phyloP scores from a whole-genome alignment of 108 stramenopile genomes.

The Asterionellopsis glacialis region DNA sequence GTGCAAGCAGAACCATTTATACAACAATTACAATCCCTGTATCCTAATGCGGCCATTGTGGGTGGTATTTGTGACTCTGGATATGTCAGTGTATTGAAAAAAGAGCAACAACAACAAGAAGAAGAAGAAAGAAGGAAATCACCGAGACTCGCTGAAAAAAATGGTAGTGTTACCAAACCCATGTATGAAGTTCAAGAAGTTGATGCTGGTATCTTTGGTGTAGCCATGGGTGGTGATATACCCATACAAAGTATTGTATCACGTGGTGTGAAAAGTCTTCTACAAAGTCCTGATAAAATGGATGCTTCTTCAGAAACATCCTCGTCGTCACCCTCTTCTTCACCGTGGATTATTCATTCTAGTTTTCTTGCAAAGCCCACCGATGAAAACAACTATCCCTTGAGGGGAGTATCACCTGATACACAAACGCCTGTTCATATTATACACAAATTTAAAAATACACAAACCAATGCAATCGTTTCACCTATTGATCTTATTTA shows the following conservation, averaged over 20 bases:
- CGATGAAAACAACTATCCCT: constrained; percentile 5
- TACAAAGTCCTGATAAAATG: neutral
- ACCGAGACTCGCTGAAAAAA: neutral
- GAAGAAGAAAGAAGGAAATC: neutral
- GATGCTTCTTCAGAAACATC: neutral
- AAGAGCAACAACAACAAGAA: constrained; percentile 14
- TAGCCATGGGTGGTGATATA: constrained; percentile 40
- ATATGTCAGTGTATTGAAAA: constrained; percentile 22
- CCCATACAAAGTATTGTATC: constrained; percentile 45
- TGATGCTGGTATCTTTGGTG: constrained; percentile 34
- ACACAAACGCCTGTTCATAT: too few species aligned
- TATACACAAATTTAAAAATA: too few species aligned
- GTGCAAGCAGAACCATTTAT: constrained; percentile 21
- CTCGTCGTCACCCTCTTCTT: neutral
- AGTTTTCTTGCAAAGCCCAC: constrained; percentile 9
- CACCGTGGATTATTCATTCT: constrained; percentile 15
- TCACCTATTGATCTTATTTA: constrained; percentile 9
- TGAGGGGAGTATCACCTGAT: constrained; percentile 11
- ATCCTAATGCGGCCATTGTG: constrained; percentile 39
- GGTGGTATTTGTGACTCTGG: constrained; percentile 44
- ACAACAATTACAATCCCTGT: constrained; percentile 10
- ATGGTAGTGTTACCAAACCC: neutral
- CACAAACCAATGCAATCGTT: constrained; percentile 11
- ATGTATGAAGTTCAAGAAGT: neutral
- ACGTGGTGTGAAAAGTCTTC: constrained; percentile 39